Conservation (phyloP, 345 rosid species). For the Balakata baccata region DNA sequence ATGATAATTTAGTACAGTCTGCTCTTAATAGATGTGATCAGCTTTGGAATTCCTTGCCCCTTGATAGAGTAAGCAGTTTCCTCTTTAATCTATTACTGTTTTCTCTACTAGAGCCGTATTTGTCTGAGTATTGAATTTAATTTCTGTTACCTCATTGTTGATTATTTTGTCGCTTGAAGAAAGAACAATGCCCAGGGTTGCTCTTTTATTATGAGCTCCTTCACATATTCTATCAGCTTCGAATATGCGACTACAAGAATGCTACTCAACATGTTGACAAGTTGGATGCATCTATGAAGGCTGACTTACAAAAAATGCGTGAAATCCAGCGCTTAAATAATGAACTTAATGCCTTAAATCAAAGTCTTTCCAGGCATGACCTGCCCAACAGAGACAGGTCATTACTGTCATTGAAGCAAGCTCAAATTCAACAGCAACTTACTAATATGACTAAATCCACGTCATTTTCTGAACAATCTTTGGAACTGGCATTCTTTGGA, state of each 20-base stretch:
- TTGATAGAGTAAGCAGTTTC: conserved; percentile 54
- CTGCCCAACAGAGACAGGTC: conserved; percentile 64
- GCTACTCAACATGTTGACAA: conserved; percentile 78
- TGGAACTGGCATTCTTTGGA: conserved; percentile 65
- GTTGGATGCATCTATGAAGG: conserved; percentile 86
- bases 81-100: not conserved
- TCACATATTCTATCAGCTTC: conserved; percentile 80
- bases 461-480: conserved; percentile 36
- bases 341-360: conserved; percentile 65
- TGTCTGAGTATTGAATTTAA: not conserved
- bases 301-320: conserved; percentile 51
- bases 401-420: conserved; percentile 48
- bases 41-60: conserved; percentile 66
- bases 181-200: conserved; percentile 65
- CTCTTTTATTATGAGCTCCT: conserved; percentile 89
- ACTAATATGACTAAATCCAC: conserved; percentile 31
- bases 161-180: conserved; percentile 33
- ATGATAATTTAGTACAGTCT: conserved; percentile 58
- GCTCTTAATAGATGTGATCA: conserved; percentile 66
- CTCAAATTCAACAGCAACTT: conserved; percentile 56
- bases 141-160: conserved; percentile 5
- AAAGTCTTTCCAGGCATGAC: conserved; percentile 60
- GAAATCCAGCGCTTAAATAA: conserved; percentile 47
- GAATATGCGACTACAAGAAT: conserved; percentile 83
- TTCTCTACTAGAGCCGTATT: not conserved